These are phyloP conservation scores for Boletus bicolor DNA, from an alignment of 768 basidiomycete genomes.

Conservation along the genomic window DNA sequence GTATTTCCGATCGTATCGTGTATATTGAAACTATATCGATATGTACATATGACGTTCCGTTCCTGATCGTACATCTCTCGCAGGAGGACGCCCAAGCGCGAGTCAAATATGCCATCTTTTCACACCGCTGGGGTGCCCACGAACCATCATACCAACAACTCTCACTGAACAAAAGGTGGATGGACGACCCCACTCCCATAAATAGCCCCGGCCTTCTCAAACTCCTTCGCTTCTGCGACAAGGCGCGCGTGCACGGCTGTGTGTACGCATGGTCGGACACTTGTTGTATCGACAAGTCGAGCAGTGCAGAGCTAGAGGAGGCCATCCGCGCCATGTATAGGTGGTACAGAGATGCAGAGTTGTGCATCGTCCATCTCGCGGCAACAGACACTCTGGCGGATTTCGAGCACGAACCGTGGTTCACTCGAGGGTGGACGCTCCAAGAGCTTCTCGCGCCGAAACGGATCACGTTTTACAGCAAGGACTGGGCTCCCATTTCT, in stretches of 20 bases:
- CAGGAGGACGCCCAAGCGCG: conserved; percentile 5
- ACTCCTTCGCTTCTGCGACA: conserved; percentile 6
- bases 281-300: conserved; percentile 15
- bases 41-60: not conserved
- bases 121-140: conserved; percentile 11
- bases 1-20: too few species aligned
- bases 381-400: not conserved
- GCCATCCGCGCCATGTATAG: conserved; percentile 10
- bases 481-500: conserved; percentile 1
- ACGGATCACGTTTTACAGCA: conserved; percentile 4
- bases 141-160: conserved; percentile 8
- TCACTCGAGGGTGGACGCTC: conserved; percentile 12
- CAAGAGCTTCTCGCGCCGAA: conserved; percentile 10
- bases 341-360: conserved; percentile 9
- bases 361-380: conserved; percentile 9
- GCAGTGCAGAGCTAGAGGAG: conserved; percentile 14
- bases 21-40: not conserved
- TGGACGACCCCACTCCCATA: not conserved
- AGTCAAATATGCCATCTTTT: conserved; percentile 13
- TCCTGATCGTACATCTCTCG: not conserved
- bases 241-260: conserved; percentile 5
- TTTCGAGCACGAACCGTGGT: conserved; percentile 13
- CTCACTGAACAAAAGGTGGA: not conserved
- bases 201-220: conserved; percentile 1
- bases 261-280: conserved; percentile 14